Evolutionary conservation across 2,329 filamentous ascomycete genomes (phyloP).

Genomic region (Diaporthe amygdali): DNA sequence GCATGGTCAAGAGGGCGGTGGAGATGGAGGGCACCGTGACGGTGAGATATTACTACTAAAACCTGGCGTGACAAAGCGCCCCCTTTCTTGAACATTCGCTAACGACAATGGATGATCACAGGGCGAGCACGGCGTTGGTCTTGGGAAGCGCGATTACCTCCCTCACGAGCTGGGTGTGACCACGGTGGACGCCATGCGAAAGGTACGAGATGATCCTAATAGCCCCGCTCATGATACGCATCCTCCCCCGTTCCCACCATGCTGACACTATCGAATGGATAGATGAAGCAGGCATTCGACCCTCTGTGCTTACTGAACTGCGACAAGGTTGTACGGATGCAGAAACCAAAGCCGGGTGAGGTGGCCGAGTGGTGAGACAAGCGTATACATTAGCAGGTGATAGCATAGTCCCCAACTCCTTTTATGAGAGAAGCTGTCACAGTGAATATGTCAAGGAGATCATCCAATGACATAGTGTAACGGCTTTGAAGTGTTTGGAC

Average conservation of each 20-base stretch:
- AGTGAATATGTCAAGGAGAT: too few species aligned
- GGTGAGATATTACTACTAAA: slow-evolving; percentile 39
- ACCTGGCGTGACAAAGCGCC: not conserved
- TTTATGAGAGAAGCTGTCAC: too few species aligned
- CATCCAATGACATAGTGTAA: not conserved
- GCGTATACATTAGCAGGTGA: not conserved
- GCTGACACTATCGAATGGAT: not conserved
- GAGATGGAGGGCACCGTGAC: slow-evolving; percentile 87
- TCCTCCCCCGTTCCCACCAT: not conserved
- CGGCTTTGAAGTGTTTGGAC: not conserved
- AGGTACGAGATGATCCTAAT: slow-evolving; percentile 51
- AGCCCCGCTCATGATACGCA: not conserved
- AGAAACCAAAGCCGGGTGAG: slow-evolving; percentile 57
- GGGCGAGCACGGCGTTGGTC: slow-evolving; percentile 83
- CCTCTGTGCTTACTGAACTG: slow-evolving; percentile 73
- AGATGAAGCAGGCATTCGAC: slow-evolving; percentile 83
- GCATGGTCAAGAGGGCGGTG: slow-evolving; percentile 85
- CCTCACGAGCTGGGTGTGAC: slow-evolving; percentile 75
- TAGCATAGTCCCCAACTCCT: not conserved
- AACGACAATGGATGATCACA: slow-evolving; percentile 30
- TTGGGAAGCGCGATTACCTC: slow-evolving; percentile 86
- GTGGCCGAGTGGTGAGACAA: slow-evolving; percentile 47
- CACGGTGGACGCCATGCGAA: slow-evolving; percentile 84
- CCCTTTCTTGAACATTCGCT: not conserved
- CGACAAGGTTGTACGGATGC: slow-evolving; percentile 71